These are phyloP conservation scores for Metschnikowia picachoensis DNA, from an alignment of 805 yeast genomes.

Conservation along the genomic window DNA sequence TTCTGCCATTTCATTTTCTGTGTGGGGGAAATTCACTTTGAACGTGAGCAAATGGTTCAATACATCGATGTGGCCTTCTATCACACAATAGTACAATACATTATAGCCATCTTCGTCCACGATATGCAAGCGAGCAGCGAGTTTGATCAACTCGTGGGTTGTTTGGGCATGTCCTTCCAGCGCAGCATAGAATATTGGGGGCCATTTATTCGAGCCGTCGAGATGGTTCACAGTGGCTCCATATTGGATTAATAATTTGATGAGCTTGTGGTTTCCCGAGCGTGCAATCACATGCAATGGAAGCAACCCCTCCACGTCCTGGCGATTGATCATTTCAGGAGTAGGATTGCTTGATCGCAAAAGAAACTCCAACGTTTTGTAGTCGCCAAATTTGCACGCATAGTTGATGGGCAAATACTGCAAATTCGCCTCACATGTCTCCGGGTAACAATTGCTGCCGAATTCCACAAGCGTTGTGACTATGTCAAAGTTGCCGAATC, in stretches of 20 bases:
- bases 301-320: slow-evolving; percentile 81
- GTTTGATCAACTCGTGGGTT: slow-evolving; percentile 63
- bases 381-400: slow-evolving; percentile 84
- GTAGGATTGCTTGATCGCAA: slow-evolving; percentile 38
- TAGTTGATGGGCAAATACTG: slow-evolving; percentile 75
- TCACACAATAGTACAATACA: slow-evolving; percentile 84
- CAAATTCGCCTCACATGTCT: slow-evolving; percentile 47
- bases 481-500: slow-evolving; percentile 52
- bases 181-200: slow-evolving; percentile 88
- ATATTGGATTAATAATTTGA: slow-evolving; percentile 62
- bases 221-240: slow-evolving; percentile 72
- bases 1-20: background rate
- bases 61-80: slow-evolving; percentile 90
- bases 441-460: slow-evolving; percentile 39
- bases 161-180: slow-evolving; percentile 75
- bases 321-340: slow-evolving; percentile 40
- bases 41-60: slow-evolving; percentile 60
- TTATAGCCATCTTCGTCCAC: slow-evolving; percentile 77
- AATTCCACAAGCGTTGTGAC: slow-evolving; percentile 29
- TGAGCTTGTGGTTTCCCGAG: slow-evolving; percentile 68
- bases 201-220: slow-evolving; percentile 89
- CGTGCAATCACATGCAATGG: slow-evolving; percentile 89
- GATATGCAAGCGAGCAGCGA: slow-evolving; percentile 65
- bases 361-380: slow-evolving; percentile 61
- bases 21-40: slow-evolving; percentile 16